A percentile compares a stretch with the other conserved stretches of the same genome.
phyloP scores from a whole-genome alignment of 768 basidiomycete genomes.

The Lactarius vividus region DNA sequence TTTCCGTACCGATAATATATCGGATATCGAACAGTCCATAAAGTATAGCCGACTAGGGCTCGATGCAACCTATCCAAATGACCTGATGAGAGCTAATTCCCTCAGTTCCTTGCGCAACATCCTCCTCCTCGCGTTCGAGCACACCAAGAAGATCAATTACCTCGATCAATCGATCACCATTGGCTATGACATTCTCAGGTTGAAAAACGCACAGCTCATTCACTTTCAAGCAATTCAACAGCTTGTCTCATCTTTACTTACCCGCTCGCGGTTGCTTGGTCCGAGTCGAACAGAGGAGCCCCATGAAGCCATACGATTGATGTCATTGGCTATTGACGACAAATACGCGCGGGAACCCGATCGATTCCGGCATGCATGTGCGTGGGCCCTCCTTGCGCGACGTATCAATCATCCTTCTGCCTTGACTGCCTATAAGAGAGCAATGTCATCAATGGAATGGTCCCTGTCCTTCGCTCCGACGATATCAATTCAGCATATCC shows the following conservation, averaged over 20 bases:
- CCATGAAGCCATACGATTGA: background rate
- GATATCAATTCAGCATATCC: background rate
- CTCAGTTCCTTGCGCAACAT: background rate
- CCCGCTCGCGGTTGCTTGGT: background rate
- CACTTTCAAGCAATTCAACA: background rate
- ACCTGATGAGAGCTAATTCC: background rate
- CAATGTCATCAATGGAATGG: background rate
- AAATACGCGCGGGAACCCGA: background rate
- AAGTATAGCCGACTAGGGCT: background rate
- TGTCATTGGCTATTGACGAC: background rate
- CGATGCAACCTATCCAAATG: background rate
- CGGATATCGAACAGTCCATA: conserved; percentile 2
- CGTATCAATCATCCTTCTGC: background rate
- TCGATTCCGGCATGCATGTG: background rate
- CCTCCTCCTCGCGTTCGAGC: conserved; percentile 9
- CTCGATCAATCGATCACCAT: conserved; percentile 4
- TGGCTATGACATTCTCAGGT: background rate
- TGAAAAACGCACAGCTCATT: background rate
- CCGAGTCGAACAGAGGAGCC: background rate
- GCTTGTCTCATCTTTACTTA: background rate
- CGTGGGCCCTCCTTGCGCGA: background rate
- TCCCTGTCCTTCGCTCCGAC: background rate
- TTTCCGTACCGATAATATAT: background rate
- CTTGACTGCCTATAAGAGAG: background rate
- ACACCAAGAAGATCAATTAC: background rate